Base-by-base conservation (phyloP, 1,139 yeast genomes). In the Geotrichum fermentans region DNA sequence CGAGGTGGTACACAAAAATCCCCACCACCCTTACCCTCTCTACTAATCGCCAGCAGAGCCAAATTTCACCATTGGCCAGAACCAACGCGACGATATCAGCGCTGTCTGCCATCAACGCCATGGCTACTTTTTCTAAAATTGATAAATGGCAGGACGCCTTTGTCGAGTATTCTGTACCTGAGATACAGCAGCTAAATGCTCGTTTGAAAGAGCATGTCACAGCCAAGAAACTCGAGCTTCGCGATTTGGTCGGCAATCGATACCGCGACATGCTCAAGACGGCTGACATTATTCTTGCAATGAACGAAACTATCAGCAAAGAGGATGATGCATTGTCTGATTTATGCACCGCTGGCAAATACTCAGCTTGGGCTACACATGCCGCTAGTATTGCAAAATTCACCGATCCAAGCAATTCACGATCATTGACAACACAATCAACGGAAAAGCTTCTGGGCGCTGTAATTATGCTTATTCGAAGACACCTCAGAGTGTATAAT, bases 251-350 rank as follows among this genome's bases (percentile, higher is more conserved):
- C 10, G 87, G 89, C 2, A 68, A 68, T 36, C 79, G 82, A 61
- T 83, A 83, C 62, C 70, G 86, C 48, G 89, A 83, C 57, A 69
- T 84, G 58, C 72, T 84, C 33, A 70, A 75, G 35, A 83, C 84
- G 5, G 86, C 90, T 0, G 89, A 83, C 58, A 78, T 79, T 52
- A 81, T 84, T 34, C 77, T 75, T 37, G 67, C 66, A 5, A 80
- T 83, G 80, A 71, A 77, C 55, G 59, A 61, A 1, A 57, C 71
- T 10, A 71, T 79, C 1, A 57, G 50, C 3, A 37, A 45, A 7
- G 59, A 59, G 45, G 66, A 64, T 37, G 43, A 49, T 1, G 52
- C 52, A 30, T 49, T 64, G 45, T 45, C 58, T n/a, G 53, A 50
- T 21, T 43, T 63, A 32, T 53, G 58, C 36, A 49, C 52, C 22